These are phyloP conservation scores for Paecilomyces dactylethromorphus DNA, from an alignment of 2,329 filamentous ascomycete genomes.

Conservation along the genomic window DNA sequence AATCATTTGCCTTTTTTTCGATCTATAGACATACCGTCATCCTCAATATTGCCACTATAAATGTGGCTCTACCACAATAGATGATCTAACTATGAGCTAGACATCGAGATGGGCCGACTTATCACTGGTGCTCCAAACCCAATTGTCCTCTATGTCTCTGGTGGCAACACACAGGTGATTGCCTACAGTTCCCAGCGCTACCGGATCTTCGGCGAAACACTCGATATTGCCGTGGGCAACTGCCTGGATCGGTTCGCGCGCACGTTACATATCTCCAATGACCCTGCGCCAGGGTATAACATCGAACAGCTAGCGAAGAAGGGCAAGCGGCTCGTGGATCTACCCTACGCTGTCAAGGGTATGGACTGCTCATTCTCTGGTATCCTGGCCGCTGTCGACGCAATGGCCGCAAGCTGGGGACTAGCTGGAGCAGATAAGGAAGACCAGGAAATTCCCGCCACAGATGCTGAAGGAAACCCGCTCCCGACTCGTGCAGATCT, in stretches of 20 bases:
- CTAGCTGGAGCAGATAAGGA: slow-evolving; percentile 31
- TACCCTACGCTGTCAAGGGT: slow-evolving; percentile 94
- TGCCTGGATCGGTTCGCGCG: slow-evolving; percentile 94
- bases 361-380: slow-evolving; percentile 98
- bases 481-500: slow-evolving; percentile 69
- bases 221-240: slow-evolving; percentile 97
- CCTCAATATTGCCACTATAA: neutral
- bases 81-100: slow-evolving; percentile 20
- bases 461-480: slow-evolving; percentile 26
- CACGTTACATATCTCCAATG: slow-evolving; percentile 85
- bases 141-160: slow-evolving; percentile 90
- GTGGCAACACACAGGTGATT: slow-evolving; percentile 96
- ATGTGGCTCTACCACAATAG: slow-evolving; percentile 5
- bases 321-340: slow-evolving; percentile 65
- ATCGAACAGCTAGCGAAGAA: slow-evolving; percentile 89
- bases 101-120: slow-evolving; percentile 95
- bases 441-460: slow-evolving; percentile 43
- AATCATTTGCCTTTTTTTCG: neutral
- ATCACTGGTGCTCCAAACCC: slow-evolving; percentile 89
- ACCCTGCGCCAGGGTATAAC: slow-evolving; percentile 95
- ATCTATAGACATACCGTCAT: neutral
- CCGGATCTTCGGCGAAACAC: slow-evolving; percentile 94
- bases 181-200: slow-evolving; percentile 92
- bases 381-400: slow-evolving; percentile 77
- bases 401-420: slow-evolving; percentile 56